phyloP scores from a whole-genome alignment of 164 flowering plant species.

The Macadamia tetraphylla region DNA sequence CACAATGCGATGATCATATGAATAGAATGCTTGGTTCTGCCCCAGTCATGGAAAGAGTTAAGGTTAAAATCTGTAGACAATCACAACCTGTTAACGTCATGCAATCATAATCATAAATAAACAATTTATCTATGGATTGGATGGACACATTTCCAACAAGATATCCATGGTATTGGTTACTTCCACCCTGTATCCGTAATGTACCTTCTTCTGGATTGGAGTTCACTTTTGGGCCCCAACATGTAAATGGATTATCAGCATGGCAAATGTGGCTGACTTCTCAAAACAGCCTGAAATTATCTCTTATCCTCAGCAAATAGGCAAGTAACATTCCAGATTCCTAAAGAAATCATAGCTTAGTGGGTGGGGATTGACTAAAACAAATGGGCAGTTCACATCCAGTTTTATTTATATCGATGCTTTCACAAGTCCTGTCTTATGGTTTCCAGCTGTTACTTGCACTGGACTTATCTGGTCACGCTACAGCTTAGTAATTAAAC shows the following conservation, averaged over 20 bases:
- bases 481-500: slow-evolving; percentile 75
- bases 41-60: too few species aligned
- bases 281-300: slow-evolving; percentile 59
- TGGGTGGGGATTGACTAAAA: too few species aligned
- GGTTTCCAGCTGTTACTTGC: slow-evolving; percentile 44
- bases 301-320: slow-evolving; percentile 64
- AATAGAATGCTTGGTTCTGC: too few species aligned
- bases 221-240: slow-evolving; percentile 74
- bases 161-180: background rate
- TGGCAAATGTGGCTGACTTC: slow-evolving; percentile 61
- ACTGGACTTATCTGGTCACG: slow-evolving; percentile 82
- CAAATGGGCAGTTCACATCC: too few species aligned
- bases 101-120: too few species aligned
- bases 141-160: too few species aligned
- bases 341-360: too few species aligned
- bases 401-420: background rate
- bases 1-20: too few species aligned
- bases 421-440: slow-evolving; percentile 10
- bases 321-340: slow-evolving; percentile 18
- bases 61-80: too few species aligned
- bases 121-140: too few species aligned
- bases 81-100: too few species aligned
- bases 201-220: slow-evolving; percentile 16
- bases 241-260: slow-evolving; percentile 56
- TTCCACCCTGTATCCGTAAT: background rate